Conservation (phyloP, 2,329 filamentous ascomycete genomes). For the Aspergillus awamori region DNA sequence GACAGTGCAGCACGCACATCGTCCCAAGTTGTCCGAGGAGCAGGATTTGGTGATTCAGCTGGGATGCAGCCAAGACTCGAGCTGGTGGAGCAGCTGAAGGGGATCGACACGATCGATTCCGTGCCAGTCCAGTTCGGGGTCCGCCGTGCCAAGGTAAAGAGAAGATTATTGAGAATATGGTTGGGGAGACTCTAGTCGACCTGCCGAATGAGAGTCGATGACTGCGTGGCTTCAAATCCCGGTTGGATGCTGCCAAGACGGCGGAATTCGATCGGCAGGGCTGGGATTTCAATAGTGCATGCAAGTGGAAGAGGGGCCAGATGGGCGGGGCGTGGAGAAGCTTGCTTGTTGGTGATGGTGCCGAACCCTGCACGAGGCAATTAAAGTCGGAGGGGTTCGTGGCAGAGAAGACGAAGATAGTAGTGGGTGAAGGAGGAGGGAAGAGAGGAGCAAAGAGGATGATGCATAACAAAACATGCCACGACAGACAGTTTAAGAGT, state of each 20-base stretch:
- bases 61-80: conserved; percentile 1
- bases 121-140: neutral
- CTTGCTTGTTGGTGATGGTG: neutral
- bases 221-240: neutral
- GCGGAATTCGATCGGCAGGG: conserved; percentile 5
- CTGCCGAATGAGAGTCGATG: neutral
- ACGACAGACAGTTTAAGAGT: neutral
- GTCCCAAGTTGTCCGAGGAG: neutral
- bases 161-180: neutral
- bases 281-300: conserved; percentile 16
- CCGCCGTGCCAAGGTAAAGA: neutral
- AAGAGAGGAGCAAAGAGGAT: neutral
- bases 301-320: conserved; percentile 9
- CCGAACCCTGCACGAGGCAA: neutral
- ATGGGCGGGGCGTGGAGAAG: neutral
- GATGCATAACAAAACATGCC: neutral
- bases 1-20: neutral
- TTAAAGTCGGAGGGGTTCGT: neutral
- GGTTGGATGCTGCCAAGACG: neutral
- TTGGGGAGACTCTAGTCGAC: too few species aligned
- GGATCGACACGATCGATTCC: neutral
- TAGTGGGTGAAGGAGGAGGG: neutral
- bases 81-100: neutral
- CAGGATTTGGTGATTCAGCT: neutral
- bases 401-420: neutral